These are phyloP conservation scores for Fragilariopsis cylindrus DNA, from an alignment of 108 stramenopile species.

Conservation along the genomic window DNA sequence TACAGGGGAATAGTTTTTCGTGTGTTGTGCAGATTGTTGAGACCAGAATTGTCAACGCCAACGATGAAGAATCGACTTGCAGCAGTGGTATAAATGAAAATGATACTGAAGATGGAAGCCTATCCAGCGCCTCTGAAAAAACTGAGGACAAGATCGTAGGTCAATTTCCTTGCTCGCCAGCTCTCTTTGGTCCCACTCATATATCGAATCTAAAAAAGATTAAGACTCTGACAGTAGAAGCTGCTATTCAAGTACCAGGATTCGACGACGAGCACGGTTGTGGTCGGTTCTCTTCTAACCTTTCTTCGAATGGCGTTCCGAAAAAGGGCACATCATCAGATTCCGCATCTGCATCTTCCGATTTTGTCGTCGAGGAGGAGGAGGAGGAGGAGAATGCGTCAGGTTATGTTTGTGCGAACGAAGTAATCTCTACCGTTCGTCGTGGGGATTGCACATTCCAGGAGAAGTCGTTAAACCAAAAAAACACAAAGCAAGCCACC, in stretches of 20 bases:
- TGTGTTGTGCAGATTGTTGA: conserved; percentile 54
- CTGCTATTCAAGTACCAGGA: conserved; percentile 27
- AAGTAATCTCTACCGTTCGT: conserved; percentile 48
- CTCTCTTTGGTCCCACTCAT: conserved; percentile 67
- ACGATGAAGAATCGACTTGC: not conserved
- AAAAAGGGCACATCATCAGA: not conserved
- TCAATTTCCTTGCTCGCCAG: conserved; percentile 66
- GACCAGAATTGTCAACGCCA: not conserved
- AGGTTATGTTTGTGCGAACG: conserved; percentile 4
- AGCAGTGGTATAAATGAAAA: not conserved
- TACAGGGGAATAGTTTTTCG: conserved; percentile 45
- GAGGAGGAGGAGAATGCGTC: conserved; percentile 1
- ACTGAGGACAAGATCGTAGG: conserved; percentile 25
- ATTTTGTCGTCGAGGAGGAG: not conserved
- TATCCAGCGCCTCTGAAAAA: not conserved
- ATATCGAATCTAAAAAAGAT: conserved; percentile 34
- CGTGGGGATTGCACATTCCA: conserved; percentile 73
- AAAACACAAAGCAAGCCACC: conserved; percentile 26
- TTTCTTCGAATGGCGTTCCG: not conserved
- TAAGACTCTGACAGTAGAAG: conserved; percentile 40
- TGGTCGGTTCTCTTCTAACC: conserved; percentile 8
- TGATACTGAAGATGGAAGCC: not conserved
- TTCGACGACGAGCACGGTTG: conserved; percentile 53
- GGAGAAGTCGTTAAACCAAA: conserved; percentile 56
- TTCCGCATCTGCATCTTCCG: not conserved